These are phyloP conservation scores for Hansenula anomala DNA, from an alignment of 1,139 yeast species.

Conservation along the genomic window DNA sequence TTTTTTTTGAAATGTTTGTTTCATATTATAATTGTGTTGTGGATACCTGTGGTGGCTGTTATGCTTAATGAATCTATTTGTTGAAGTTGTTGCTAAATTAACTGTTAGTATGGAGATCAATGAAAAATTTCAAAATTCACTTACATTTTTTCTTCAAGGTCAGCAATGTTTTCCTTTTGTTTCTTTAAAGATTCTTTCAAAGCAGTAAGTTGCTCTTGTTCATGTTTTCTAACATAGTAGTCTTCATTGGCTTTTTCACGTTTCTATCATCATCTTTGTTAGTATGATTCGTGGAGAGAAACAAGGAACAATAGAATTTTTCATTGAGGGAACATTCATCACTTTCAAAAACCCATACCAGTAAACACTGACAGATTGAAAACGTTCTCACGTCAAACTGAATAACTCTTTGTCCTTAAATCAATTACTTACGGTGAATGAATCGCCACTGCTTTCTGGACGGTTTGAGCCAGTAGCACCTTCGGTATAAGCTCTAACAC, in stretches of 20 bases:
- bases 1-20: neutral
- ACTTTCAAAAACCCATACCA: no score
- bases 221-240: slow-evolving; percentile 54
- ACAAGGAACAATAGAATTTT: neutral
- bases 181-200: slow-evolving; percentile 47
- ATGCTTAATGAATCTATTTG: neutral
- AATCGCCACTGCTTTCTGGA: slow-evolving; percentile 42
- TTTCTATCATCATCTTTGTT: slow-evolving; percentile 33
- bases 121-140: neutral
- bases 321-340: no score
- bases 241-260: slow-evolving; percentile 74
- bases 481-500: slow-evolving; percentile 42
- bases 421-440: slow-evolving; percentile 39
- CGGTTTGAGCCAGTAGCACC: slow-evolving; percentile 55
- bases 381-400: no score
- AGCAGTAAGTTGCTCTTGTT: slow-evolving; percentile 55
- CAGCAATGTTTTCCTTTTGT: slow-evolving; percentile 36
- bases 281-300: slow-evolving; percentile 2
- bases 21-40: no score
- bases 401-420: neutral
- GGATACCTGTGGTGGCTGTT: no score
- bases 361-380: no score
- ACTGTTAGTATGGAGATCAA: neutral
- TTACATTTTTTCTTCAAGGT: slow-evolving; percentile 21
- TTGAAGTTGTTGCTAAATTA: neutral